phyloP scores from a whole-genome alignment of 306 rosid species.

The Quercus gilva region DNA sequence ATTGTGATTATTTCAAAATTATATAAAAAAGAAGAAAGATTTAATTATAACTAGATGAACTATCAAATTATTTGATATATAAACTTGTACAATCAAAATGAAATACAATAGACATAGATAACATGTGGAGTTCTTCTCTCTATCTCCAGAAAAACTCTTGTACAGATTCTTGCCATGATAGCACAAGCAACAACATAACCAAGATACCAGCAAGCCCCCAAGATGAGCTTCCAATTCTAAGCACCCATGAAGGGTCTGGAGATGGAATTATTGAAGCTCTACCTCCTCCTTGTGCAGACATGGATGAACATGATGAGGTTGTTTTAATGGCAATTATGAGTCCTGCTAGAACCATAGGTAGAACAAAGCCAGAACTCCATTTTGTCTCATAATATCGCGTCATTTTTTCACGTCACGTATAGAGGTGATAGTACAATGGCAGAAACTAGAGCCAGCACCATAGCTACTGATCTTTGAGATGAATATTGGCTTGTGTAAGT shows the following conservation, averaged over 20 bases:
- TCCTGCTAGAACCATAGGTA: conserved; percentile 76
- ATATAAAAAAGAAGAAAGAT: not conserved
- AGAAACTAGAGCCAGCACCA: conserved; percentile 65
- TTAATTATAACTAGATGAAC: not conserved
- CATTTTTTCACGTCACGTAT: conserved; percentile 33
- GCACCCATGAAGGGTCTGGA: conserved; percentile 73
- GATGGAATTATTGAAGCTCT: conserved; percentile 42
- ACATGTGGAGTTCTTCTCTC: not conserved
- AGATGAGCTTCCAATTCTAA: conserved; percentile 71
- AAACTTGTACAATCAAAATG: not conserved
- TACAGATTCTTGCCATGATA: conserved; percentile 67
- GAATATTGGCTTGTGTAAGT: conserved; percentile 39
- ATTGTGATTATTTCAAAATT: too few species aligned
- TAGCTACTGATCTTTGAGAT: conserved; percentile 73
- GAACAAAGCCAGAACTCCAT: conserved; percentile 71
- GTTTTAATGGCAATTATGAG: conserved; percentile 72
- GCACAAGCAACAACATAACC: conserved; percentile 65
- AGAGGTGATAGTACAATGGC: conserved; percentile 69
- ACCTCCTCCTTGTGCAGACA: conserved; percentile 11
- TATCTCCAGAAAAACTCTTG: conserved; percentile 75
- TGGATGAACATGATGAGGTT: conserved; percentile 44
- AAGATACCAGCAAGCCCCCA: conserved; percentile 77
- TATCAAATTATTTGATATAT: conserved; percentile 10
- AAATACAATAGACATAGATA: not conserved
- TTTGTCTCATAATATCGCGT: conserved; percentile 50